These are phyloP conservation scores for Suhomyces kunorum DNA, from an alignment of 1,139 yeast genomes.

Conservation along the genomic window DNA sequence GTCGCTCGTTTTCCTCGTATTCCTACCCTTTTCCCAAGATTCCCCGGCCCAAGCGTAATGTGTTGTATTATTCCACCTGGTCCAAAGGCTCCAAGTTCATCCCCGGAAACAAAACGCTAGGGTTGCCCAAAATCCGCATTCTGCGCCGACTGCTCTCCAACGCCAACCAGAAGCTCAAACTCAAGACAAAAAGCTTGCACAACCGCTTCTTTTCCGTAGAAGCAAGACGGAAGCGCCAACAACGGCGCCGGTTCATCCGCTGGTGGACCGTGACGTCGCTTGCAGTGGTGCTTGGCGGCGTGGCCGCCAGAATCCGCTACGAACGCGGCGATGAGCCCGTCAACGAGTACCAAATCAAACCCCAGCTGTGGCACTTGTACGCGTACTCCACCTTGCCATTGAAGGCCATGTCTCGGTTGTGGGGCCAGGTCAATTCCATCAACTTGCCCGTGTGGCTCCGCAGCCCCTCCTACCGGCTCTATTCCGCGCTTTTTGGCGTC, in stretches of 20 bases:
- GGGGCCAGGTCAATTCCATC: slow-evolving; percentile 90
- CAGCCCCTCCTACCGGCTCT: slow-evolving; percentile 76
- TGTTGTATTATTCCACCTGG: slow-evolving; percentile 55
- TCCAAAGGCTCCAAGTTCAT: slow-evolving; percentile 21
- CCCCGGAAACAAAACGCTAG: slow-evolving; percentile 22
- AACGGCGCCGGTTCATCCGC: slow-evolving; percentile 53
- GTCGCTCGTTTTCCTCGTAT: slow-evolving; percentile 26
- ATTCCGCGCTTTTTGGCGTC: slow-evolving; percentile 82
- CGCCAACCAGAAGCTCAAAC: slow-evolving; percentile 40
- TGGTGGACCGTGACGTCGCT: slow-evolving; percentile 74
- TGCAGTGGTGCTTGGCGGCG: slow-evolving; percentile 64
- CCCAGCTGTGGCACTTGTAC: slow-evolving; percentile 82
- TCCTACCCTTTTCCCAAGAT: slow-evolving; percentile 58
- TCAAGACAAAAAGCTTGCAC: slow-evolving; percentile 40
- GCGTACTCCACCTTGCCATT: slow-evolving; percentile 89
- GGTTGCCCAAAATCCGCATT: slow-evolving; percentile 29
- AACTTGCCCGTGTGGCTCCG: slow-evolving; percentile 88
- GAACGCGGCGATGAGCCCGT: slow-evolving; percentile 38
- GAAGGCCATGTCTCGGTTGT: slow-evolving; percentile 84
- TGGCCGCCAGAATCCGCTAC: slow-evolving; percentile 53
- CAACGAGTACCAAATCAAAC: slow-evolving; percentile 53
- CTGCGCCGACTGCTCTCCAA: slow-evolving; percentile 40
- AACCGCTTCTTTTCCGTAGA: slow-evolving; percentile 47
- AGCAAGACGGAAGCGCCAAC: slow-evolving; percentile 45
- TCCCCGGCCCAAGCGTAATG: slow-evolving; percentile 64